These are phyloP conservation scores for Oryza australiensis DNA, from an alignment of 176 grass and related monocot species.

Conservation along the genomic window DNA sequence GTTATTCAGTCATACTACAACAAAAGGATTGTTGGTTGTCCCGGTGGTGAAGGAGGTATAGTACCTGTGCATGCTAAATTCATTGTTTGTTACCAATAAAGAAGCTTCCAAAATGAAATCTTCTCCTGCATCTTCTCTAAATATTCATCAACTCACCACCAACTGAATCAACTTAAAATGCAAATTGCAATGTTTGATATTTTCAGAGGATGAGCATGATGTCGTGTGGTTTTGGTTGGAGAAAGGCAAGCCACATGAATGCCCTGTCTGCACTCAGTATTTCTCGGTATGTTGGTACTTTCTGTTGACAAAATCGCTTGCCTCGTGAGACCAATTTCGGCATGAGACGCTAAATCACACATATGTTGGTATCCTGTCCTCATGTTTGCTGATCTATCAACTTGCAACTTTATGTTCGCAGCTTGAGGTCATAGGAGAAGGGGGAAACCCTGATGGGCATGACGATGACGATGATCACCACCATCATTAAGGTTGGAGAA, in stretches of 20 bases:
- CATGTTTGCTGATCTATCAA: not conserved
- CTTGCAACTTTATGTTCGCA: slow-evolving; percentile 31
- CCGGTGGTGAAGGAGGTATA: slow-evolving; percentile 68
- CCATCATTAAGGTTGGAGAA: slow-evolving; percentile 26
- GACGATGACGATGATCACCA: slow-evolving; percentile 53
- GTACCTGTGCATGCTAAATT: not conserved
- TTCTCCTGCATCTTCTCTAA: not conserved
- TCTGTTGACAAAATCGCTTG: not conserved
- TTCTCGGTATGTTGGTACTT: slow-evolving; percentile 53
- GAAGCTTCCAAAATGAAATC: not conserved
- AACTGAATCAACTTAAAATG: not conserved
- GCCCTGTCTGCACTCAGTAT: slow-evolving; percentile 67
- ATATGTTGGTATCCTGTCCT: not conserved
- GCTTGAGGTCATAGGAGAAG: slow-evolving; percentile 65
- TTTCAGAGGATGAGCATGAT: slow-evolving; percentile 83
- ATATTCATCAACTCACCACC: not conserved
- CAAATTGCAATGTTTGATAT: not conserved
- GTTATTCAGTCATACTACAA: slow-evolving; percentile 62
- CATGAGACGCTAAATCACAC: not conserved
- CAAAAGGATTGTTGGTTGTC: slow-evolving; percentile 79
- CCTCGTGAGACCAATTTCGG: not conserved
- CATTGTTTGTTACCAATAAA: not conserved
- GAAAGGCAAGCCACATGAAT: slow-evolving; percentile 71
- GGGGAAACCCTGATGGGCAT: slow-evolving; percentile 61
- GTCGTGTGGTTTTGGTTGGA: slow-evolving; percentile 83